These are phyloP conservation scores for Penicillium nordicum DNA, from an alignment of 2,329 filamentous ascomycete genomes.

Conservation along the genomic window DNA sequence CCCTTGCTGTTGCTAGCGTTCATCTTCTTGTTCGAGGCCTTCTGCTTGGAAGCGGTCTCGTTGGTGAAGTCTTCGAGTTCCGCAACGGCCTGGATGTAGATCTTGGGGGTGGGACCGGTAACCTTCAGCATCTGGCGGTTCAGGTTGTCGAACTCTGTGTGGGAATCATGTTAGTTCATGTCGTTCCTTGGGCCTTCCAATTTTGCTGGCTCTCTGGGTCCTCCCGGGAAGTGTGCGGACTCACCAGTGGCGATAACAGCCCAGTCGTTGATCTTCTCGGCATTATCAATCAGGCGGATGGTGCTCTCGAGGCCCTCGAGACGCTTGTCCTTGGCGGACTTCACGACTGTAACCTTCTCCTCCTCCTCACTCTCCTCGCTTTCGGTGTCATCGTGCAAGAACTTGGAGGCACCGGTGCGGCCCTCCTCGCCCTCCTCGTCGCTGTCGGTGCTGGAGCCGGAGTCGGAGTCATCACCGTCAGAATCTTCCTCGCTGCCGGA, in stretches of 20 bases:
- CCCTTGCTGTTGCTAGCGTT: constrained; percentile 92
- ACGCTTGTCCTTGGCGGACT: constrained; percentile 97
- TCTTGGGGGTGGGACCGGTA: constrained; percentile 75
- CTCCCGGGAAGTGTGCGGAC: constrained; percentile 29
- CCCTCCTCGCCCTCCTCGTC: constrained; percentile 52
- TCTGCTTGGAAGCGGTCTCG: constrained; percentile 91
- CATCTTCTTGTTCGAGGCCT: constrained; percentile 97
- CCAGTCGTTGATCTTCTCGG: constrained; percentile 97
- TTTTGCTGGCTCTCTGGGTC: not conserved
- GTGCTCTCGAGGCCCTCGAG: constrained; percentile 88
- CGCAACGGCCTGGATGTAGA: constrained; percentile 87
- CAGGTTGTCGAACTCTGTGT: constrained; percentile 85
- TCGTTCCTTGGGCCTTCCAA: not conserved
- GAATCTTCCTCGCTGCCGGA: constrained; percentile 57
- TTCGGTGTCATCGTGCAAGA: constrained; percentile 76
- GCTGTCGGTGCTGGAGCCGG: constrained; percentile 54
- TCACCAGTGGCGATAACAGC: constrained; percentile 82
- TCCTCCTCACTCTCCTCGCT: constrained; percentile 82
- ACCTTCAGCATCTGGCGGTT: constrained; percentile 82
- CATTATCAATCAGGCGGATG: constrained; percentile 91
- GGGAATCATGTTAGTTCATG: constrained; percentile 11
- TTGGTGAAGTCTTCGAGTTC: constrained; percentile 94
- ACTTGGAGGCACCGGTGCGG: constrained; percentile 69
- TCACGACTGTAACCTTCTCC: constrained; percentile 80
- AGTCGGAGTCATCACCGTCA: constrained; percentile 54